Evolutionary conservation across 305 asterid species (phyloP).

Genomic region (Ilex paraguariensis): DNA sequence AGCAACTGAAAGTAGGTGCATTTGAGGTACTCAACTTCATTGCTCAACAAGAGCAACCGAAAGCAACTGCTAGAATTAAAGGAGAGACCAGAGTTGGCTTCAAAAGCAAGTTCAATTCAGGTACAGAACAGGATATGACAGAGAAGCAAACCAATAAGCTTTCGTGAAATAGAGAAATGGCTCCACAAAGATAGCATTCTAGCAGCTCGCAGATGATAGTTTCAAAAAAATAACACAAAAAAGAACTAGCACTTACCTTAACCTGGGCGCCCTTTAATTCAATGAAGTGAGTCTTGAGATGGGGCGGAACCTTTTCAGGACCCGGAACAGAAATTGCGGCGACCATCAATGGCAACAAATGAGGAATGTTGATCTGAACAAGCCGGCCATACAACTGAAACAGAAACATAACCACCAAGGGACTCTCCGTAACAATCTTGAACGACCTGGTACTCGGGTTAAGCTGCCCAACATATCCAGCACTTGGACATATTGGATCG

Average conservation of each 20-base stretch:
- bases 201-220: not conserved
- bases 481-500: constrained; percentile 67
- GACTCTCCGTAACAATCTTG: constrained; percentile 97
- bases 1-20: no score
- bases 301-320: constrained; percentile 88
- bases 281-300: constrained; percentile 77
- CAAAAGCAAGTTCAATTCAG: no score
- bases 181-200: no score
- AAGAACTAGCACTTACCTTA: constrained; percentile 49
- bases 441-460: constrained; percentile 96
- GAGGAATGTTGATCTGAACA: constrained; percentile 96
- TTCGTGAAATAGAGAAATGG: no score
- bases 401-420: constrained; percentile 95
- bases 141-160: no score
- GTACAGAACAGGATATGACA: no score
- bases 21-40: no score
- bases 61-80: no score
- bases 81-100: no score
- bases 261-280: constrained; percentile 98
- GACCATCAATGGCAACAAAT: constrained; percentile 90
- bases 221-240: constrained; percentile 3
- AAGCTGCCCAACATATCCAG: constrained; percentile 61
- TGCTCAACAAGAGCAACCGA: no score
- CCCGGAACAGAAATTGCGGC: constrained; percentile 95
- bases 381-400: constrained; percentile 93